These are phyloP conservation scores for Calonectria multiphialidica DNA, from an alignment of 2,329 filamentous ascomycete species.

Conservation along the genomic window DNA sequence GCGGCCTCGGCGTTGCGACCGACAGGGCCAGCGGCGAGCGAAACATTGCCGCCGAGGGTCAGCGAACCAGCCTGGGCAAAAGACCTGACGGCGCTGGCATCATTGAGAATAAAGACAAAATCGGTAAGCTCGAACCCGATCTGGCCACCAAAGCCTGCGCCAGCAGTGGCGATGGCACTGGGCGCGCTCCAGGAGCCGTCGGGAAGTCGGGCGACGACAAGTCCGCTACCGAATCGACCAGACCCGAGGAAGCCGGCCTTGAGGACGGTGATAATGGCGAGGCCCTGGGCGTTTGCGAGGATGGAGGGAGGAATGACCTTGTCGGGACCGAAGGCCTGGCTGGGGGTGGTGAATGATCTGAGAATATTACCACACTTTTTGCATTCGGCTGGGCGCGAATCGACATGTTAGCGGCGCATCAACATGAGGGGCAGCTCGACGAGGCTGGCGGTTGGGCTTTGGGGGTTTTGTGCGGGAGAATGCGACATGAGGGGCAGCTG, in stretches of 20 bases:
- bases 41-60: slow-evolving; percentile 96
- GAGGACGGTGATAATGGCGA: slow-evolving; percentile 87
- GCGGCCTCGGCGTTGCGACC: slow-evolving; percentile 96
- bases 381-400: slow-evolving; percentile 80
- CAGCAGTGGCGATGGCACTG: slow-evolving; percentile 83
- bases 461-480: slow-evolving; percentile 26
- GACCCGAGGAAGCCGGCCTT: slow-evolving; percentile 90
- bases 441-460: slow-evolving; percentile 10
- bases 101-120: slow-evolving; percentile 99
- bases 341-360: slow-evolving; percentile 92
- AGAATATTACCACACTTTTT: slow-evolving; percentile 98
- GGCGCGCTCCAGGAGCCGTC: slow-evolving; percentile 87
- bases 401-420: slow-evolving; percentile 26
- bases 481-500: slow-evolving; percentile 34
- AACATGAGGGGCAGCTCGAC: slow-evolving; percentile 3
- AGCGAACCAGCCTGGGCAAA: slow-evolving; percentile 94
- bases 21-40: slow-evolving; percentile 92
- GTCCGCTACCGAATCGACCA: slow-evolving; percentile 83
- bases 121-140: slow-evolving; percentile 91
- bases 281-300: slow-evolving; percentile 91
- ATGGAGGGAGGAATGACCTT: slow-evolving; percentile 95
- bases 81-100: slow-evolving; percentile 87
- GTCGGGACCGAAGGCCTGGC: slow-evolving; percentile 93
- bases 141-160: slow-evolving; percentile 86
- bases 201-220: slow-evolving; percentile 83